phyloP scores from a whole-genome alignment of 78 protist genomes.

The Dictyostelium citrinum region DNA sequence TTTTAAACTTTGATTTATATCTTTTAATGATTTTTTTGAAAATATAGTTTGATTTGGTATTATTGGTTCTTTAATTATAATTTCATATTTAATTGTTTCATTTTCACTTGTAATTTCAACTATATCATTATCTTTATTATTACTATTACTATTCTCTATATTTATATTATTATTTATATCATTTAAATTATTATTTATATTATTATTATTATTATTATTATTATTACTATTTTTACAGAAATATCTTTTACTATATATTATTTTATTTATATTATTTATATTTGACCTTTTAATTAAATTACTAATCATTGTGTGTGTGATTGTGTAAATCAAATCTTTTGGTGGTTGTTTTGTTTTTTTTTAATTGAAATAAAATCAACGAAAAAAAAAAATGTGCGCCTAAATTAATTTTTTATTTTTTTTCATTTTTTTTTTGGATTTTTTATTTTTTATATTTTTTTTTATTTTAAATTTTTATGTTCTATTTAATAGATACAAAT shows the following conservation, averaged over 20 bases:
- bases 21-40: background rate
- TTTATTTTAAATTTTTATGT: background rate
- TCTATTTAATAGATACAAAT: background rate
- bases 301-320: background rate
- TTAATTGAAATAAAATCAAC: background rate
- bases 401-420: background rate
- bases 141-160: background rate
- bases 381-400: background rate
- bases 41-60: background rate
- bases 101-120: background rate
- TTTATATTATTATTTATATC: background rate
- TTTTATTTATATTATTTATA: background rate
- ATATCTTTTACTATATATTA: background rate
- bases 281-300: background rate
- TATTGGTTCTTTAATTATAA: slow-evolving; percentile 7
- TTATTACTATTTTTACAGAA: background rate
- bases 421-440: background rate
- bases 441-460: background rate
- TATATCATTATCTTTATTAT: background rate
- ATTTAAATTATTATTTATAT: background rate
- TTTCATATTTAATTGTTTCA: background rate
- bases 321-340: no score
- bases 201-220: background rate
- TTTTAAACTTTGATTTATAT: background rate
- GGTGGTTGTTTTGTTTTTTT: no score